A percentile compares a stretch with the other conserved stretches of the same genome.
Evolutionary conservation across 2,329 filamentous ascomycete genomes (phyloP).

Genomic region (Corinectria fuckeliana): DNA sequence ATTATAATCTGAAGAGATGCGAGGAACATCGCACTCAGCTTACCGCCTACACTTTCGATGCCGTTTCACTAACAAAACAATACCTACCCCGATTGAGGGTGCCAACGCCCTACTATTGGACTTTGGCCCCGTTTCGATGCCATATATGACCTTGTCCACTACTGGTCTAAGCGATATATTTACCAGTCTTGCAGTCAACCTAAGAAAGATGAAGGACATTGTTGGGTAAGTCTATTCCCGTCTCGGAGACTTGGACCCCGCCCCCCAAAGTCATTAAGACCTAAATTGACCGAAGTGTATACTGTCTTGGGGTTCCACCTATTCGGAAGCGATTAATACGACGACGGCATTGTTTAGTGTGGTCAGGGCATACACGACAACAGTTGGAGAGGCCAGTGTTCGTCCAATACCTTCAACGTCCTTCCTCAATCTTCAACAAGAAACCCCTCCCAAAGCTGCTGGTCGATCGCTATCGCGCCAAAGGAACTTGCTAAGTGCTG

Average conservation of each 20-base stretch:
- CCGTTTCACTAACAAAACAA: not conserved
- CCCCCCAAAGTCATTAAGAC: not conserved
- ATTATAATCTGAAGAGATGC: constrained; percentile 10
- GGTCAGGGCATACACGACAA: not conserved
- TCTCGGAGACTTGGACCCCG: not conserved
- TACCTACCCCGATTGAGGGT: constrained; percentile 8
- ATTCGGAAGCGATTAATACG: not conserved
- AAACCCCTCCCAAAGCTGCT: not conserved
- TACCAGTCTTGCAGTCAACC: constrained; percentile 6
- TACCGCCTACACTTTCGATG: not conserved
- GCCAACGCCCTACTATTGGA: constrained; percentile 8
- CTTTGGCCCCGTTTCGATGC: not conserved
- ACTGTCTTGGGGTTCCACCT: not conserved
- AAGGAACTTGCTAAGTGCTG: not conserved
- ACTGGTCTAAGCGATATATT: constrained; percentile 9
- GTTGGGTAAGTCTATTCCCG: not conserved
- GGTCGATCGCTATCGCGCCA: not conserved
- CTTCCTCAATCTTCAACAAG: not conserved
- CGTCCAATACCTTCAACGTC: not conserved
- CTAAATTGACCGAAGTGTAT: not conserved
- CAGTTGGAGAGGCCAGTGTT: not conserved
- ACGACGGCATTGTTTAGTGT: not conserved
- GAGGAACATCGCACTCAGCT: constrained; percentile 4
- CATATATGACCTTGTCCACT: constrained; percentile 5
- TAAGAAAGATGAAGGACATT: constrained; percentile 3